Evolutionary conservation across 2,329 filamentous ascomycete genomes (phyloP), one percentile per base, ranked within the genome.

Genomic region (Rhinocladiella similis): DNA sequence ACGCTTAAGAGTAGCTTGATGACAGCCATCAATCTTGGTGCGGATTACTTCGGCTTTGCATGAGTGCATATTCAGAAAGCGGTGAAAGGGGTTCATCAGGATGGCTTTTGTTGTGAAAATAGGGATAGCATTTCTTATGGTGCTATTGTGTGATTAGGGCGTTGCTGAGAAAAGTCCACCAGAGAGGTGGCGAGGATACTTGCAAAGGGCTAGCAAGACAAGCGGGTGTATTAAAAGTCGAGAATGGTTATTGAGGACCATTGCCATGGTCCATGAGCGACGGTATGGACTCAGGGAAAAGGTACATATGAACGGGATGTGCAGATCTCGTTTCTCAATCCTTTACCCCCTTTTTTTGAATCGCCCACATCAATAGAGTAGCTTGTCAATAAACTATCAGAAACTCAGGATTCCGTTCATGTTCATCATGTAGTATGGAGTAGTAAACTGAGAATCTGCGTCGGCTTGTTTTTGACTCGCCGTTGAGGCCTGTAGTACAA

Each of bases 1-100:
- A 81, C 83, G 65, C 83, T 99, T 60, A 87, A 94, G 61, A 86
- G 89, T 67, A 91, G 94, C 70, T 77, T 99, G 58, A 87, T 95
- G 73, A 97, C 92, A 65, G 94, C 94, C 61, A 97, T 99, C 74
- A 99, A 94, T n/a, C 88, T 92, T 64, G 94, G 94, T 66, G 94
- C 91, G 77, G 93, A 97, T 73, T 97, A 87, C 72, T 99, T 99
- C 45, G 59, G 59, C 14, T 62, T 62, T 49, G 59, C 59, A 46
- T 62, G 25, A 62, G 45, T 27, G 36, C n/a, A 33, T 22, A 10
- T 50, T 39, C 29, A n/a, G 18, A n/a, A 12, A 33, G 29, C 10
- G 29, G 10, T 33, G 29, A 33, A 33, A 33, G 25, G 18, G 47
- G 13, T 5, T 35, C 12, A 13, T 22, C 14, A 27, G 16, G 10